A percentile compares a stretch with the other conserved stretches of the same genome.
These are phyloP conservation scores for Lepidium africanum DNA, from an alignment of 345 rosid species.

Conservation along the genomic window DNA sequence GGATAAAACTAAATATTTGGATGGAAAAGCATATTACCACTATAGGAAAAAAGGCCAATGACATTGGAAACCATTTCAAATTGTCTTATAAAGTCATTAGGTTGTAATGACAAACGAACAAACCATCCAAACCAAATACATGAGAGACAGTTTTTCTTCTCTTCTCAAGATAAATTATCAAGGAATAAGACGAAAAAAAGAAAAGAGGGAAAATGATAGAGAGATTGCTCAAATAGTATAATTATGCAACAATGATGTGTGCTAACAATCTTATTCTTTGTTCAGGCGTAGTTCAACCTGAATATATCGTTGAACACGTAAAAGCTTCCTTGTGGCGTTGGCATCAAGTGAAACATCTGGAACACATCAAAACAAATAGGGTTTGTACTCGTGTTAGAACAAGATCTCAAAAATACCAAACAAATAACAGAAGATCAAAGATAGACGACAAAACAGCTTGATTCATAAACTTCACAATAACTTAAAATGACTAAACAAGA, in stretches of 20 bases:
- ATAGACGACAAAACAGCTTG: background rate
- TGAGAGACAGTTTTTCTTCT: background rate
- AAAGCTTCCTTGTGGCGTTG: slow-evolving; percentile 88
- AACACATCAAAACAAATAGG: slow-evolving; percentile 4
- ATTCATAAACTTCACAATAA: background rate
- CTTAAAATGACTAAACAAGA: background rate
- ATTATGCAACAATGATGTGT: background rate
- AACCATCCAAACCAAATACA: slow-evolving; percentile 11
- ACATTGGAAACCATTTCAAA: background rate
- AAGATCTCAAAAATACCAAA: background rate
- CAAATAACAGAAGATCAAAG: background rate
- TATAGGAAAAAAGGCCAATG: background rate
- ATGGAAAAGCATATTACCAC: background rate
- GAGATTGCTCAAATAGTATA: slow-evolving; percentile 9
- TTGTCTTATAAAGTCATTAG: background rate
- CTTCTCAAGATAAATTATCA: slow-evolving; percentile 1
- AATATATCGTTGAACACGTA: slow-evolving; percentile 87
- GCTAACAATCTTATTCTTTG: background rate
- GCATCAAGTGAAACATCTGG: slow-evolving; percentile 99
- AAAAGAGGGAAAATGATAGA: background rate
- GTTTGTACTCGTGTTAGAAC: background rate
- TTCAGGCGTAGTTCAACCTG: slow-evolving; percentile 95
- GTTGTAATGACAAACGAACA: background rate
- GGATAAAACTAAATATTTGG: background rate
- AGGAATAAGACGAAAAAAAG: background rate